Base-by-base conservation (phyloP, 257 asterid species). In the Cinchona pubescens region DNA sequence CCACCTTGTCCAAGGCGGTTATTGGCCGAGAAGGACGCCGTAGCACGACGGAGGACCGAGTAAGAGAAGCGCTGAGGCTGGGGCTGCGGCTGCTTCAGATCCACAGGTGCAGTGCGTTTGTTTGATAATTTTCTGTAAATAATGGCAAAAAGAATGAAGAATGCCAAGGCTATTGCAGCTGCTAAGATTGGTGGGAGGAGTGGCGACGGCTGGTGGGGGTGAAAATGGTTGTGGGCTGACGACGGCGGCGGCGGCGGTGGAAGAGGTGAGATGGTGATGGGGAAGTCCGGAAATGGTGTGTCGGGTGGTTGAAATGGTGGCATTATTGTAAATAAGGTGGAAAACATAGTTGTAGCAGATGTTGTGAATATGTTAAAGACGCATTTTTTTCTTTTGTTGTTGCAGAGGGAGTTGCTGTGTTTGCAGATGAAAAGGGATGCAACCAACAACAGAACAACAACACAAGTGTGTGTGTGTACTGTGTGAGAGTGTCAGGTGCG, bases 1-100 rank as follows among this genome's bases (percentile, higher is more conserved):
- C 99, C 99, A 5, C 99, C 97, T 78, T 89, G 99, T 5, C 99
- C 97, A 30, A 92, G 86, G 58, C 93, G 92, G 80, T 90, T 92
- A 15, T 79, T 74, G 29, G 83, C 83, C 48, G 93, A 70, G 83
- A 94, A 92, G 0, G 95, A 89, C 66, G 74, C 79, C 0, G 97
- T 90, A 66, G 96, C 88, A 40, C 91, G 86, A 63, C 92, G 92
- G 83, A 94, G 92, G 71, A 82, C 74, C 0, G 94, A 72, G 81
- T 74, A 89, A 66, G 96, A 83, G 83, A 86, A 92, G 38, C 88
- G 83, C 7, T 88, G 94, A 56, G 88, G 90, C 73, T 91, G 94
- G 23, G 83, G 78, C 19, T 88, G 90, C 19, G 62, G 62, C 62
- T 90, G 62, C 29, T 91, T 89, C 82, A 88, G 96, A 88, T 93